These are phyloP conservation scores for Carex pumila DNA, from an alignment of 176 grass and related monocot genomes.

Conservation along the genomic window DNA sequence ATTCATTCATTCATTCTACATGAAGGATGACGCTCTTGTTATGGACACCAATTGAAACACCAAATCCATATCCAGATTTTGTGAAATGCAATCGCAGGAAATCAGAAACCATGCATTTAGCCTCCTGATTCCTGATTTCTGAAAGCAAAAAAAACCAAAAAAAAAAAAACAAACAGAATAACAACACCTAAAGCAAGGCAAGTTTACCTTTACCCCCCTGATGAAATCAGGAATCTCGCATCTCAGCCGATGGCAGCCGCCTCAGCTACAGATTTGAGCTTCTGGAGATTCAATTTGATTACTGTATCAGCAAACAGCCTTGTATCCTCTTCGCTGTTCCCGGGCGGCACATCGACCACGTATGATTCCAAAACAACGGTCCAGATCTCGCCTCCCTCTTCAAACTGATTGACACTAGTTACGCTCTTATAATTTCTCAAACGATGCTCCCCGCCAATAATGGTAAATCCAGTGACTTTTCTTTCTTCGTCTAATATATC, in stretches of 20 bases:
- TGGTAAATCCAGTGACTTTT: conserved; percentile 66
- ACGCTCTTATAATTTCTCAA: conserved; percentile 76
- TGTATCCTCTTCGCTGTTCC: conserved; percentile 87
- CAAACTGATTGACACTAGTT: conserved; percentile 69
- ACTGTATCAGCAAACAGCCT: conserved; percentile 95
- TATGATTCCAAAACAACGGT: conserved; percentile 92
- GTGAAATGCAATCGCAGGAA: not conserved
- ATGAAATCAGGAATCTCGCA: not conserved
- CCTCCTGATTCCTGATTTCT: conserved; percentile 2
- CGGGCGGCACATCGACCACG: conserved; percentile 78
- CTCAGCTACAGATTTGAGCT: conserved; percentile 87
- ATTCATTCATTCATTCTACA: not conserved
- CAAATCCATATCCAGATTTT: not conserved
- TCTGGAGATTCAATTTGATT: conserved; percentile 97
- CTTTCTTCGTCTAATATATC: conserved; percentile 69
- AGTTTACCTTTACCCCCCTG: not conserved
- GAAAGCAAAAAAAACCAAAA: not conserved
- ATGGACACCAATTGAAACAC: not conserved
- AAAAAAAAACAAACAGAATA: not conserved
- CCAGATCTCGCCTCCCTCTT: conserved; percentile 43
- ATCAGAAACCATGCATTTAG: not conserved
- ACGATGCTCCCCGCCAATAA: conserved; percentile 89
- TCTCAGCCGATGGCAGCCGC: conserved; percentile 29
- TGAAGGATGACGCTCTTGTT: not conserved
- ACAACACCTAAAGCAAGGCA: conserved; percentile 6